phyloP scores from a whole-genome alignment of 208 protist genomes.

The Acanthamoeba triangularis region DNA sequence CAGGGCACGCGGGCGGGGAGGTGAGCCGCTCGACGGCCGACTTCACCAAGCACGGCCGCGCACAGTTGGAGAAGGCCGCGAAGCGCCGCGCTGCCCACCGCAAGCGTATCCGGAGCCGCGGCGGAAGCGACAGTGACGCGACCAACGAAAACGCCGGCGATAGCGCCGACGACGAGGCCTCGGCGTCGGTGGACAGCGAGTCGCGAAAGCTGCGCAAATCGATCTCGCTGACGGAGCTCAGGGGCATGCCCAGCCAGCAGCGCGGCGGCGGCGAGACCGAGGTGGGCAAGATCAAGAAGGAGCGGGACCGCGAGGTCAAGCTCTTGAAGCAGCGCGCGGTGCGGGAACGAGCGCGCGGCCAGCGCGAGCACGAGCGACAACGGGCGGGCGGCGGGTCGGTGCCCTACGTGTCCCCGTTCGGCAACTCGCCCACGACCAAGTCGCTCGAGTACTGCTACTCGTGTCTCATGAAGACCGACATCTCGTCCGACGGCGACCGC shows the following conservation, averaged over 20 bases:
- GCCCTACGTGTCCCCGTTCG: conserved; percentile 6
- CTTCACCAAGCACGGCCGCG: background rate
- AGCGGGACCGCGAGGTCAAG: background rate
- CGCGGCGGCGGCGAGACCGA: background rate
- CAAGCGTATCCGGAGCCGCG: background rate
- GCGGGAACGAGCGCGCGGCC: background rate
- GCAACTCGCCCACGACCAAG: conserved; percentile 50
- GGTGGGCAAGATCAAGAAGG: conserved; percentile 22
- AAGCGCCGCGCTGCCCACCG: background rate
- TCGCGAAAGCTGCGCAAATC: background rate
- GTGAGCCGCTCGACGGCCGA: conserved; percentile 25
- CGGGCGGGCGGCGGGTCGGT: background rate
- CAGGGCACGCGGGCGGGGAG: background rate
- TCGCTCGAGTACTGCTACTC: conserved; percentile 53
- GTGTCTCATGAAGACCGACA: conserved; percentile 71
- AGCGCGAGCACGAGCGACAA: background rate
- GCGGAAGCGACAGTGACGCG: background rate
- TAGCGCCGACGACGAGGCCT: background rate
- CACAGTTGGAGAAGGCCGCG: background rate
- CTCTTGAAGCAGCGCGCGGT: background rate
- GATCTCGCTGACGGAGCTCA: background rate
- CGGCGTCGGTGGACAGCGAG: no score
- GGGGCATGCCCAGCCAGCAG: background rate
- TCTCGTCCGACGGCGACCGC: conserved; percentile 10
- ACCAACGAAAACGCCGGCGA: background rate